These are phyloP conservation scores for Candida cerambycidarum DNA, from an alignment of 805 yeast genomes.

Conservation along the genomic window DNA sequence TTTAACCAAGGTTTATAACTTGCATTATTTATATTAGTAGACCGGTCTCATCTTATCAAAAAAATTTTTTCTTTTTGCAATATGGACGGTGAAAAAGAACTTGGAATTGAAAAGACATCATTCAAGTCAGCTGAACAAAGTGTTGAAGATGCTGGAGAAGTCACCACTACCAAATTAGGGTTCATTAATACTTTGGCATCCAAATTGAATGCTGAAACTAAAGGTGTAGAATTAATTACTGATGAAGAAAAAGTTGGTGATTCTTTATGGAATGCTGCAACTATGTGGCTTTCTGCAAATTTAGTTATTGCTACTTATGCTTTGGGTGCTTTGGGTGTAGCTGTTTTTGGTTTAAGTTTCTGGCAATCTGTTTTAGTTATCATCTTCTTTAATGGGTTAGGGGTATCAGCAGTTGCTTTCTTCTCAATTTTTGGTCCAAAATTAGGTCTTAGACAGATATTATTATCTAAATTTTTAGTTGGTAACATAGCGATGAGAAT, in stretches of 20 bases:
- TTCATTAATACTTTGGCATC: conserved; percentile 33
- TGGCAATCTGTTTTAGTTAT: conserved; percentile 68
- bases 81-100: conserved; percentile 10
- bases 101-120: conserved; percentile 10
- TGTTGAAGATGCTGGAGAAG: conserved; percentile 23
- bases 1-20: neutral
- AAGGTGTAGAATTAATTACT: conserved; percentile 80
- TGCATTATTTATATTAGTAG: neutral
- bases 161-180: conserved; percentile 23
- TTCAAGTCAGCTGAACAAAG: conserved; percentile 7
- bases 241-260: conserved; percentile 75
- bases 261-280: conserved; percentile 66
- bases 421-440: conserved; percentile 81
- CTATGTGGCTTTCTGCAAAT: conserved; percentile 92
- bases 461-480: conserved; percentile 70
- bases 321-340: conserved; percentile 62
- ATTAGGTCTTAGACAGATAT: conserved; percentile 86
- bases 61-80: conserved; percentile 1
- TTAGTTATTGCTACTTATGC: conserved; percentile 82
- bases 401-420: conserved; percentile 77
- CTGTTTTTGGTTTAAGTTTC: conserved; percentile 67
- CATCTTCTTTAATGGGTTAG: conserved; percentile 71
- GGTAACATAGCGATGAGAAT: conserved; percentile 77
- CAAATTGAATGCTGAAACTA: conserved; percentile 43
- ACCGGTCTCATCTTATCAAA: neutral